Conservation (phyloP, 257 asterid species). For the Petunia secreta region DNA sequence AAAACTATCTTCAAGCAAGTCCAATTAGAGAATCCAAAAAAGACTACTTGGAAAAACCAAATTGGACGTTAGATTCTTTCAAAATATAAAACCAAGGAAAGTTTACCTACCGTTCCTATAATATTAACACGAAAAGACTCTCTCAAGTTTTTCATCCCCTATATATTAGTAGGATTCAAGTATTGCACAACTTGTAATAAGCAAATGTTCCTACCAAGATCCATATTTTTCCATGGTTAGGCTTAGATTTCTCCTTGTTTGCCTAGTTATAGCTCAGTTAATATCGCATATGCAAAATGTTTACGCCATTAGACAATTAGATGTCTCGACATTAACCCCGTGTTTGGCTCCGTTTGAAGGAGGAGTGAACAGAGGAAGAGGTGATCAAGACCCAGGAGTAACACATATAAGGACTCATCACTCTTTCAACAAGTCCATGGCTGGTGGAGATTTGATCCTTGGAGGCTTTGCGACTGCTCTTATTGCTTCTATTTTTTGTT, state of each 20-base stretch:
- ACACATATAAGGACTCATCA: constrained; percentile 29
- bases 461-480: constrained; percentile 45
- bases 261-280: constrained; percentile 3
- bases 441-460: constrained; percentile 47
- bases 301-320: constrained; percentile 28
- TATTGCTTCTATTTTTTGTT: constrained; percentile 40
- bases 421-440: constrained; percentile 32
- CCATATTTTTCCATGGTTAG: constrained; percentile 33
- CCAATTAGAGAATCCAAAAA: neutral
- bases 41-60: constrained; percentile 12
- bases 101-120: neutral
- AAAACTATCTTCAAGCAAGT: constrained; percentile 21
- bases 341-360: constrained; percentile 30
- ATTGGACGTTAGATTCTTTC: neutral
- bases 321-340: constrained; percentile 10
- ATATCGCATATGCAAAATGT: constrained; percentile 5
- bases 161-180: neutral
- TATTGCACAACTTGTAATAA: neutral
- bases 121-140: constrained; percentile 5
- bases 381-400: neutral
- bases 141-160: neutral
- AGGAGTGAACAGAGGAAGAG: neutral
- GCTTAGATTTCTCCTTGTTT: constrained; percentile 10
- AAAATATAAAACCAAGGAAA: constrained; percentile 1
- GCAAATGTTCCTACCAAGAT: neutral